Evolutionary conservation across 345 rosid genomes (phyloP), one percentile per base, ranked within the genome.

Genomic region (Murraya paniculata): DNA sequence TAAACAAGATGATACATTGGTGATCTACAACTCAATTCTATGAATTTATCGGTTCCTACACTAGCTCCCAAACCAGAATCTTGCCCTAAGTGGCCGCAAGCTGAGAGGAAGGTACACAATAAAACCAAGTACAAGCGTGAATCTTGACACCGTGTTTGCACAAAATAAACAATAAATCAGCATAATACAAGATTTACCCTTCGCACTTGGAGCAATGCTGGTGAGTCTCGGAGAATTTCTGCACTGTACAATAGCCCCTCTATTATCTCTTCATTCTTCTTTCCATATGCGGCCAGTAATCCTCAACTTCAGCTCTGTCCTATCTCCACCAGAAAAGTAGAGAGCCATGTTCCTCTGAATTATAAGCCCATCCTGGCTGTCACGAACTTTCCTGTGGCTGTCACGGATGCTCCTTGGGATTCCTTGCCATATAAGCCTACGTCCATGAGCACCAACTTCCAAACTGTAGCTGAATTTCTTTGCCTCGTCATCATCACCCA

Each of bases 401-500:
- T 93, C 98, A 3, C 98, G 84, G 75, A 94, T 93, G 82, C 98
- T 94, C 80, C 97, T 83, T 0, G 98, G 98, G 41, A 89, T 87
- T 77, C 98, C 98, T 82, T 91, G 93, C 98, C 98, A 95, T 18
- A 82, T 85, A 41, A 93, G 83, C 80, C 90, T 92, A 21, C 95
- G 86, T 73, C 97, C 91, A 58, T 87, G 87, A 27, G 86, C 97
- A 7, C 98, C 98, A 10, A 93, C 97, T 84, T 95, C 98, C 60
- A 91, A 86, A 64, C 94, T 90, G 84, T 95, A 93, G 86, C 93
- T 87, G 73, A 90, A 95, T 64, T 89, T 87, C 88, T 87, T 90
- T 18, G 97, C 98, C 82, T 93, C 98, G 5, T 88, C 85, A 61
- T 95, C 98, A 41, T 93, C 98, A 16, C 98, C 98, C 98, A 95